Conservation (phyloP, 2,329 filamentous ascomycete species). For the Hypoxylon sp. region DNA sequence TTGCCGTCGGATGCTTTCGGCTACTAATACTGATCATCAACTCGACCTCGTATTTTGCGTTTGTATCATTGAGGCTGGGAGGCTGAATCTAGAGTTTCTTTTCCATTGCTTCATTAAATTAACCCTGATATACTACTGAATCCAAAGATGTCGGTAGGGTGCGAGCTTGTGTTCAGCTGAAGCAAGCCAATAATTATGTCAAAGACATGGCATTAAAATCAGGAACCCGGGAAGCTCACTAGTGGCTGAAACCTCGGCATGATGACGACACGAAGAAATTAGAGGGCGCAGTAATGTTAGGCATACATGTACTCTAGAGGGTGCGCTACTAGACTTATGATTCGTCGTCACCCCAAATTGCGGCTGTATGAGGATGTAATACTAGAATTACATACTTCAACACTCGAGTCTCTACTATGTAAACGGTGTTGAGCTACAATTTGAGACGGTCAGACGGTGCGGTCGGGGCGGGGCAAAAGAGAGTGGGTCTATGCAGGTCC, state of each 20-base stretch:
- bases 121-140: not conserved
- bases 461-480: slow-evolving; percentile 1
- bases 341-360: too few species aligned
- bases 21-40: not conserved
- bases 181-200: too few species aligned
- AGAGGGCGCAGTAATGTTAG: too few species aligned
- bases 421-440: not conserved
- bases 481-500: slow-evolving; percentile 32
- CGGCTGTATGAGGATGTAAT: too few species aligned
- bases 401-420: not conserved
- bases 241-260: too few species aligned
- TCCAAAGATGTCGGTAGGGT: not conserved
- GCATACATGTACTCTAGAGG: too few species aligned
- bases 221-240: too few species aligned
- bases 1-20: not conserved
- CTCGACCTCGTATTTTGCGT: not conserved
- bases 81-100: not conserved
- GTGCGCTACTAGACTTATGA: too few species aligned
- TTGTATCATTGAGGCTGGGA: not conserved
- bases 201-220: too few species aligned
- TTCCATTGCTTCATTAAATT: not conserved
- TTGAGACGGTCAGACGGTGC: slow-evolving; percentile 3
- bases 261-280: too few species aligned
- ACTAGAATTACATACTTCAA: too few species aligned
- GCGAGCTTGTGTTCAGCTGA: too few species aligned